A percentile compares a stretch with the other conserved stretches of the same genome.
Evolutionary conservation across 768 basidiomycete genomes (phyloP).

Genomic region (Mycena belliarum): DNA sequence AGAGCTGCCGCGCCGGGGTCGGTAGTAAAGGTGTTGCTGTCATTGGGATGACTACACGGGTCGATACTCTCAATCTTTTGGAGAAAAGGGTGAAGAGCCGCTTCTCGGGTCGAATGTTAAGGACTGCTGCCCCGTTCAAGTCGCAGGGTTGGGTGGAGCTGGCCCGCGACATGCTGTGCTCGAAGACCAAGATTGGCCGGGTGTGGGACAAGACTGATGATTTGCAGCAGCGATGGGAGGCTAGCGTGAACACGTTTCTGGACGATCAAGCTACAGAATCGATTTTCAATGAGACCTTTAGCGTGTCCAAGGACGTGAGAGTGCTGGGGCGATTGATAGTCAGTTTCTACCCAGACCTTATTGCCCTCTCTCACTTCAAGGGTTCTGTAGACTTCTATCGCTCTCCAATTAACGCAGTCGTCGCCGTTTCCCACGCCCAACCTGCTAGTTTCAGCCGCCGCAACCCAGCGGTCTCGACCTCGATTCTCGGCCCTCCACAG

Average conservation of each 20-base stretch:
- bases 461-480: slow-evolving; percentile 57
- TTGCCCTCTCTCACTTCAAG: background rate
- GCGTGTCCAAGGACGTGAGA: slow-evolving; percentile 59
- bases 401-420: slow-evolving; percentile 46
- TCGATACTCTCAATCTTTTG: slow-evolving; percentile 84
- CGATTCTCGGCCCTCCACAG: slow-evolving; percentile 55
- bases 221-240: slow-evolving; percentile 65
- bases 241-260: slow-evolving; percentile 58
- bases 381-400: slow-evolving; percentile 40
- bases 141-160: slow-evolving; percentile 52
- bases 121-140: slow-evolving; percentile 62
- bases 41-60: slow-evolving; percentile 81
- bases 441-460: slow-evolving; percentile 43
- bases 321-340: slow-evolving; percentile 65
- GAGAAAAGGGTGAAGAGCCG: slow-evolving; percentile 98
- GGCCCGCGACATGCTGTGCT: slow-evolving; percentile 47
- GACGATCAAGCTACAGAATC: slow-evolving; percentile 46
- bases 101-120: slow-evolving; percentile 89
- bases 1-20: slow-evolving; percentile 69
- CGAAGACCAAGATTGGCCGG: slow-evolving; percentile 26
- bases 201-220: slow-evolving; percentile 37
- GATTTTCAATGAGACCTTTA: slow-evolving; percentile 58
- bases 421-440: slow-evolving; percentile 56
- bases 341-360: slow-evolving; percentile 26
- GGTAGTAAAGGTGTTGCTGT: slow-evolving; percentile 75